Base-by-base conservation (phyloP, 306 rosid species). In the Vigna trinervia region DNA sequence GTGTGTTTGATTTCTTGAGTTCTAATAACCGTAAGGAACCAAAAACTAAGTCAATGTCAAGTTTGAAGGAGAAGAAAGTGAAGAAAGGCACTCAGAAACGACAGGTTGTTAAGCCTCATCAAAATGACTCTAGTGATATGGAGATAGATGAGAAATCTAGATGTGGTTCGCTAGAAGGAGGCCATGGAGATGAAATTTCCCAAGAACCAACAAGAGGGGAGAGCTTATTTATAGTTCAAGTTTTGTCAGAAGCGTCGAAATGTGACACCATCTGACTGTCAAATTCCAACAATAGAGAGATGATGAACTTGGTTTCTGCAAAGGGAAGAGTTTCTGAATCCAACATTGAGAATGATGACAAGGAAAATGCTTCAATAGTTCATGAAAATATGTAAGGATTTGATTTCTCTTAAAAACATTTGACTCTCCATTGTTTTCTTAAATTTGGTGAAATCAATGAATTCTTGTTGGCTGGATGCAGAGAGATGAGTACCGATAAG, bases 1-100 rank as follows among this genome's bases (percentile, higher is more conserved):
- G 99, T 43, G 99, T 95, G 77, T 90, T 83, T 69, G 88, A 90
- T 81, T 86, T 91, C 2, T 80, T 88, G 86, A 57, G 70, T 80
- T 80, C 90, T 4, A 78, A 66, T 52, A 82, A 63, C 14, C 61
- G 43, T 51, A 93, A 89, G 80, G 85, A 46, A 26, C 83, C 26
- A 14, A 87, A 89, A 80, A 76, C 74, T 13, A 89, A 84, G 64
- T 14, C 69, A 70, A 34, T 17, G 22, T 72, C 71, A 56, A 70
- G 83, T 76, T 47, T 73, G 80, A 88, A 86, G 82, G 85, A 85
- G 81, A 87, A 82, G 75, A 86, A 83, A 69, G 82, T 78, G 32
- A 76, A 30, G 34, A 36, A 81, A 61, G 86, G 59, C 53, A n/a
- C 77, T 28, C 80, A 81, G 70, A 82, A 82, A 75, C 47, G 57